Conservation (phyloP, 2,329 filamentous ascomycete genomes). For the Exophiala calicioides region DNA sequence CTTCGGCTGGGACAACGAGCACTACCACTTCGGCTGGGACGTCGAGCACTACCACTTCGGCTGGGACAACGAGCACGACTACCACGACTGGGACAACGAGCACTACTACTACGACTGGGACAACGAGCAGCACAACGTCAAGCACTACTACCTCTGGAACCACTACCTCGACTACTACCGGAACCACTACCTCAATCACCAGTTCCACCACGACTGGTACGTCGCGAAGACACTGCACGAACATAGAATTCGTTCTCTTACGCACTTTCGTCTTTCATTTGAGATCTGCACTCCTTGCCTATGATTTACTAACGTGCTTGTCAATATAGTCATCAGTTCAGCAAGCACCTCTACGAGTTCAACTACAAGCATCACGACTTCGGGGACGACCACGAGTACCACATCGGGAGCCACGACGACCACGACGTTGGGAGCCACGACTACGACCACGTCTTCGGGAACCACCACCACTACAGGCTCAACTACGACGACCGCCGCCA, state of each 20-base stretch:
- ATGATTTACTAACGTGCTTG: constrained; percentile 4
- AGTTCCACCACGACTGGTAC: neutral
- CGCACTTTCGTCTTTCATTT: too few species aligned
- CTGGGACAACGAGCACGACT: constrained; percentile 1
- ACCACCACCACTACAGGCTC: constrained; percentile 5
- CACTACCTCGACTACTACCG: constrained; percentile 8
- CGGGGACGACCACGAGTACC: constrained; percentile 6
- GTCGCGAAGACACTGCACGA: too few species aligned
- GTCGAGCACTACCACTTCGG: neutral
- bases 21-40: neutral
- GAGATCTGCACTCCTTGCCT: too few species aligned
- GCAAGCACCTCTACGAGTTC: constrained; percentile 4
- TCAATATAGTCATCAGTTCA: too few species aligned
- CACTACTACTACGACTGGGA: constrained; percentile 1
- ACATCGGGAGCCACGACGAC: constrained; percentile 6
- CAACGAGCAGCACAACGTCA: neutral
- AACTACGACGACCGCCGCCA: constrained; percentile 9
- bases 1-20: constrained; percentile 1
- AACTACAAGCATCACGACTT: constrained; percentile 8
- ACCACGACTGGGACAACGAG: neutral
- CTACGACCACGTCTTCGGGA: neutral
- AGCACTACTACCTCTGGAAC: constrained; percentile 3
- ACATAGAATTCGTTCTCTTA: too few species aligned
- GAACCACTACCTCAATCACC: constrained; percentile 8
- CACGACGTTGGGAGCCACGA: constrained; percentile 1